Evolutionary conservation across 2,329 filamentous ascomycete species (phyloP), one percentile per base, ranked within the genome.

Genomic region (Colletotrichum spinosum): DNA sequence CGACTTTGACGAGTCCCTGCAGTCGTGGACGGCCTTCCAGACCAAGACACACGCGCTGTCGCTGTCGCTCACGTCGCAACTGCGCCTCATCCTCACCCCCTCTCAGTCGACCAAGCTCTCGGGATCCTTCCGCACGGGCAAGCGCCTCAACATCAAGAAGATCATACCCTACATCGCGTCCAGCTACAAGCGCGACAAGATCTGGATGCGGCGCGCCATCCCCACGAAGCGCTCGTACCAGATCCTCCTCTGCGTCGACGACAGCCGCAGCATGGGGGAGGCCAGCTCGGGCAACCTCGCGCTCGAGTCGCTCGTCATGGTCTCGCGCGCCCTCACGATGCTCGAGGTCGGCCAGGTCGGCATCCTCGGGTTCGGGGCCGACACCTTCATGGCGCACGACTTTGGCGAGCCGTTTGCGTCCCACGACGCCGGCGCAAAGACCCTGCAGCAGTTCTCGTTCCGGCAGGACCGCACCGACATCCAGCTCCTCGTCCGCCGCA

Each of bases 151-250:
- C 79, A 97, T 99, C 83, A 98, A 98, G 80, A 93, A 95, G 71
- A 99, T 99, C 79, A 99, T 99, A 73, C 96, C 97, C 0, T 99
- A 99, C 81, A 98, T 99, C 71, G 96, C 97, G 1, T 98, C 94
- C 0, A 91, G 92, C 75, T 99, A 97, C 86, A 98, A 97, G 84
- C 92, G 96, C 67, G 96, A 99, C 86, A 99, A 99, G 84, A 99
- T 99, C 79, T 99, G 96, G 96, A 97, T 99, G 91, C 92, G 97
- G 12, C 90, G 97, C 60, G 91, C 89, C 39, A 89, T 97, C 54
- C 97, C 97, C 1, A 95, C 91, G 42, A 98, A 98, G 80, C 91
- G 97, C 45, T 91, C 90, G 62, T 99, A 99, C 80, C 97, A 99
- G 79, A 97, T 99, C 77, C 89, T 99, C 82, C 90, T 99, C 54